Conservation (phyloP, 352 stramenopile genomes). For the Pythium graminicola region DNA sequence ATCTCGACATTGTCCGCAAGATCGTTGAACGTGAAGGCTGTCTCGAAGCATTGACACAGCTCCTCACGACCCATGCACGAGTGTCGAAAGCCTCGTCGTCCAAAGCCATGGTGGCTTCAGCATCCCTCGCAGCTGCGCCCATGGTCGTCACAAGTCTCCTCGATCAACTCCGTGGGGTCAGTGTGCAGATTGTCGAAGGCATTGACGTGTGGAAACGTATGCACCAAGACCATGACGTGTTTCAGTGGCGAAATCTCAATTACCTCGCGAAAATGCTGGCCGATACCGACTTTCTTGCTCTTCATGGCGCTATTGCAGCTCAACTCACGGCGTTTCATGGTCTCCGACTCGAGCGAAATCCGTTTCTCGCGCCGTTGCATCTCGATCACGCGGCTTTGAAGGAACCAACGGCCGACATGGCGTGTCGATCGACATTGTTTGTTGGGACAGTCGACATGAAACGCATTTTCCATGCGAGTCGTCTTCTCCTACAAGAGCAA, state of each 20-base stretch:
- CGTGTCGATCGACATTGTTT: slow-evolving; percentile 32
- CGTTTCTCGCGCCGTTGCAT: slow-evolving; percentile 50
- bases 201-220: slow-evolving; percentile 47
- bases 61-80: slow-evolving; percentile 34
- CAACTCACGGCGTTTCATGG: slow-evolving; percentile 35
- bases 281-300: slow-evolving; percentile 54
- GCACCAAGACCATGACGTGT: slow-evolving; percentile 28
- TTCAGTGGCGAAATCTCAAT: slow-evolving; percentile 69
- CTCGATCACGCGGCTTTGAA: slow-evolving; percentile 48
- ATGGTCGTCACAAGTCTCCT: slow-evolving; percentile 62
- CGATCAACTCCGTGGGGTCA: slow-evolving; percentile 53
- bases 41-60: slow-evolving; percentile 60
- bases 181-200: slow-evolving; percentile 60
- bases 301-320: slow-evolving; percentile 20
- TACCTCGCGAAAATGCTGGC: slow-evolving; percentile 75
- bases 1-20: slow-evolving; percentile 63
- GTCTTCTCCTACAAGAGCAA: slow-evolving; percentile 41
- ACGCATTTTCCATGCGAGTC: slow-evolving; percentile 45
- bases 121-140: slow-evolving; percentile 31
- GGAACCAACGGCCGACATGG: slow-evolving; percentile 22
- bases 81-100: slow-evolving; percentile 11
- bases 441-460: slow-evolving; percentile 52
- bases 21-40: slow-evolving; percentile 80
- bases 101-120: slow-evolving; percentile 8
- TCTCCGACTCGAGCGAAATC: slow-evolving; percentile 56